Evolutionary conservation across 1,139 yeast genomes (phyloP).

Genomic region (Yamadazyma conglobata): DNA sequence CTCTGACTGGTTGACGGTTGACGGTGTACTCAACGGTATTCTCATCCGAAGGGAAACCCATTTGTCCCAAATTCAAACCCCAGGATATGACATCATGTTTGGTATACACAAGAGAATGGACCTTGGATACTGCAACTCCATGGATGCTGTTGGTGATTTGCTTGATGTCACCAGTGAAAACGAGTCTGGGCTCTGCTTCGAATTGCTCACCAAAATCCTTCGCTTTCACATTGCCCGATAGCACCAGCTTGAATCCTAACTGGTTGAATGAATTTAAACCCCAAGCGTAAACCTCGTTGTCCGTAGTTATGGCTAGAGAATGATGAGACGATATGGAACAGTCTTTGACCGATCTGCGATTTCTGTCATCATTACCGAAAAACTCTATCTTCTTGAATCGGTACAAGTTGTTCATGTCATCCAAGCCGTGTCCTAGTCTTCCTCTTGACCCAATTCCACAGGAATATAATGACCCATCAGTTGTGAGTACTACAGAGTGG

Average conservation of each 20-base stretch:
- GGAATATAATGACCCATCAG: constrained; percentile 50
- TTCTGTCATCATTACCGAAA: constrained; percentile 13
- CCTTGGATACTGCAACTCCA: constrained; percentile 66
- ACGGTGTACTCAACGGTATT: constrained; percentile 22
- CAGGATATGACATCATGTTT: constrained; percentile 55
- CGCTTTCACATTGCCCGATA: constrained; percentile 15
- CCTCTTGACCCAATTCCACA: constrained; percentile 76
- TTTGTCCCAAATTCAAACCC: constrained; percentile 88
- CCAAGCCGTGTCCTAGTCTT: constrained; percentile 57
- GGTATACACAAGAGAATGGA: constrained; percentile 67
- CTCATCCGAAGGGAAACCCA: constrained; percentile 49
- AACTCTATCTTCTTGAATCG: constrained; percentile 34
- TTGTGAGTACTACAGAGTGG: constrained; percentile 61
- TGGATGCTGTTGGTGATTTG: constrained; percentile 24
- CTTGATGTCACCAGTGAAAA: constrained; percentile 46
- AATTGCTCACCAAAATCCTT: constrained; percentile 32
- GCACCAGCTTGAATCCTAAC: constrained; percentile 31
- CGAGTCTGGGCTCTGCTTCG: constrained; percentile 47
- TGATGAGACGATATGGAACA: constrained; percentile 66
- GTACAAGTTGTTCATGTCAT: constrained; percentile 31
- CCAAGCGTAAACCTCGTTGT: constrained; percentile 67
- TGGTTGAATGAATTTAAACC: constrained; percentile 69
- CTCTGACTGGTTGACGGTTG: constrained; percentile 28
- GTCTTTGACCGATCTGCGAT: constrained; percentile 29
- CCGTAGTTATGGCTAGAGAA: constrained; percentile 49